phyloP scores from a whole-genome alignment of 139 green algal species.

The Tetraselmis striata region DNA sequence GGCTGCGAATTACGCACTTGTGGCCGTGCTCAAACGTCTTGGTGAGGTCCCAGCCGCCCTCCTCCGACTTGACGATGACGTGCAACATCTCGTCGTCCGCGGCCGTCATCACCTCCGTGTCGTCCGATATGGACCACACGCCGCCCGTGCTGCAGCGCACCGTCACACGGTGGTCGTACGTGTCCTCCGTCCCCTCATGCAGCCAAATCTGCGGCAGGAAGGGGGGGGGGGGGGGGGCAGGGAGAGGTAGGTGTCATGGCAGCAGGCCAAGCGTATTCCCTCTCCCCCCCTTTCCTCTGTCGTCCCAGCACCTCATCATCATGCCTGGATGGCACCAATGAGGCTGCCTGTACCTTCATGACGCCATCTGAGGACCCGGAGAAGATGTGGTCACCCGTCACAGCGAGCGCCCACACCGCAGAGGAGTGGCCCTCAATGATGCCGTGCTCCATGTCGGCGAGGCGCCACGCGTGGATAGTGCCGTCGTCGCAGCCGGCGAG shows the following conservation, averaged over 20 bases:
- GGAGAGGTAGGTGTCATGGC: too few species aligned
- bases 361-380: background rate
- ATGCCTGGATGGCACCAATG: too few species aligned
- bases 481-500: background rate
- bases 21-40: background rate
- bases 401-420: background rate
- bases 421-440: background rate
- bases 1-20: too few species aligned
- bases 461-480: background rate
- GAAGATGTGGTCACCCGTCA: background rate
- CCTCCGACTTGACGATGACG: background rate
- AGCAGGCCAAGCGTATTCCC: too few species aligned
- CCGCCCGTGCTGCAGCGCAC: background rate
- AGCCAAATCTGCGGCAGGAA: too few species aligned
- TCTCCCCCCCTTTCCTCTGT: too few species aligned
- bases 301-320: too few species aligned
- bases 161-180: background rate
- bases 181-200: background rate
- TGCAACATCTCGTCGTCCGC: background rate
- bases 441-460: background rate
- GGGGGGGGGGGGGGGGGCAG: too few species aligned
- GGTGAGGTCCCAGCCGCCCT: background rate
- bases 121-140: background rate
- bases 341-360: too few species aligned
- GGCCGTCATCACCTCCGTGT: background rate